Evolutionary conservation across 1,284 basidiomycete species (phyloP), one percentile per base, ranked within the genome.

Genomic region (Malassezia furfur): DNA sequence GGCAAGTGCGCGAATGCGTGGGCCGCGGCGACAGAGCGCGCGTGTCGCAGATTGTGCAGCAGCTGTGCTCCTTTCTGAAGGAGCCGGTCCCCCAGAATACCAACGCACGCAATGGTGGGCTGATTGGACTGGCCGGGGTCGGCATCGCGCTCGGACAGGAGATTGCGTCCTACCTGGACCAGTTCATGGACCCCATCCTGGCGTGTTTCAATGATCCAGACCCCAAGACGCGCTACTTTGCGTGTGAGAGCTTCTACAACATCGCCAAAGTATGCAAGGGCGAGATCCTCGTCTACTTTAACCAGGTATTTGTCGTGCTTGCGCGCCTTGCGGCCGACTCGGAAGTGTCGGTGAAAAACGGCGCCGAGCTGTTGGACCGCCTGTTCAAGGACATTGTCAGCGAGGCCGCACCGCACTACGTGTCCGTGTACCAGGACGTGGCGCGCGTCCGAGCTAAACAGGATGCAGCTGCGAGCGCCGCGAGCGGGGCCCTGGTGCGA

Each of bases 241-340:
- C 93, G 6, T 93, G 91, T 57, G 93, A 98, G 75, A 91, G 89
- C 73, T 80, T 98, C 68, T 98, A 99, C 79, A 99, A 99, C 78
- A 94, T 99, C 66, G 73, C 76, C 34, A 96, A 98, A 77, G 91
- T 96, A 7, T 94, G 91, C 53, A 96, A 96, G 74, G 93, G 93
- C 35, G 93, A 96, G 77, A 86, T 96, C 38, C 78, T 98, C 59
- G 84, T 96, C 19, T 96, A 93, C 76, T 99, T 98, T 78, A 98
- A 99, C 73, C 88, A 93, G 57, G 89, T 96, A 54, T 99, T 99
- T 68, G 94, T 98, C 76, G 86, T 89, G 1, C 81, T 98, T 40
- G 44, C 61, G 25, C 67, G 94, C 90, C 86, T 99, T 52, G 88
- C 91, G 6, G 90, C 93, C 37, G 94, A 99, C 75, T 87, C 90